Percentiles rank a stretch among this genome's conserved stretches.
Conservation (phyloP, 306 rosid species). For the Trichosanthes cucumerina region DNA sequence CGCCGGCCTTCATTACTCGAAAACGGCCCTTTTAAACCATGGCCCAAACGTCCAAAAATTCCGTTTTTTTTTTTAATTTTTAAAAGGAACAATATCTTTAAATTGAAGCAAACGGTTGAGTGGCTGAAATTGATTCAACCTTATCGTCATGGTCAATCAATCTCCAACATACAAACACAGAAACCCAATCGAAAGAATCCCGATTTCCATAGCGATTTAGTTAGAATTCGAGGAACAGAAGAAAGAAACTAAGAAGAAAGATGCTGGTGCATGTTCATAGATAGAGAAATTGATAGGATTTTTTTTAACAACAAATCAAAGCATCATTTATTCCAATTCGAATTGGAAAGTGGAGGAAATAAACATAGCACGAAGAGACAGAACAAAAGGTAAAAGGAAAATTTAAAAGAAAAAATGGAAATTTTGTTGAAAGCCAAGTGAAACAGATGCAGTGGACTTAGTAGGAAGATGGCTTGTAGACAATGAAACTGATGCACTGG, state of each 20-base stretch:
- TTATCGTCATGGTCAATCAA: neutral
- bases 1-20: neutral
- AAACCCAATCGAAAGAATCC: neutral
- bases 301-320: neutral
- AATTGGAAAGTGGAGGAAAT: slow-evolving; percentile 6
- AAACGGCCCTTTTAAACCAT: neutral
- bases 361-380: neutral
- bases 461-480: slow-evolving; percentile 34
- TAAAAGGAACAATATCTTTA: neutral
- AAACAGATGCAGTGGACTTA: neutral
- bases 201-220: neutral
- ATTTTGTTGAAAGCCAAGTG: neutral
- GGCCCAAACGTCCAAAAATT: neutral
- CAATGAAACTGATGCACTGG: slow-evolving; percentile 86
- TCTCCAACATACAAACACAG: neutral
- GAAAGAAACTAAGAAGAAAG: neutral
- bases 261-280: neutral
- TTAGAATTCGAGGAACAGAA: neutral
- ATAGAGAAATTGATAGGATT: neutral
- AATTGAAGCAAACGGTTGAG: neutral
- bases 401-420: neutral
- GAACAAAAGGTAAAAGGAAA: neutral
- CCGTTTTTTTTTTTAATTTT: neutral
- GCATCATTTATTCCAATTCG: slow-evolving; percentile 7
- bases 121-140: neutral